phyloP scores from a whole-genome alignment of 1,284 basidiomycete genomes.

The Boletus semigastroideus region DNA sequence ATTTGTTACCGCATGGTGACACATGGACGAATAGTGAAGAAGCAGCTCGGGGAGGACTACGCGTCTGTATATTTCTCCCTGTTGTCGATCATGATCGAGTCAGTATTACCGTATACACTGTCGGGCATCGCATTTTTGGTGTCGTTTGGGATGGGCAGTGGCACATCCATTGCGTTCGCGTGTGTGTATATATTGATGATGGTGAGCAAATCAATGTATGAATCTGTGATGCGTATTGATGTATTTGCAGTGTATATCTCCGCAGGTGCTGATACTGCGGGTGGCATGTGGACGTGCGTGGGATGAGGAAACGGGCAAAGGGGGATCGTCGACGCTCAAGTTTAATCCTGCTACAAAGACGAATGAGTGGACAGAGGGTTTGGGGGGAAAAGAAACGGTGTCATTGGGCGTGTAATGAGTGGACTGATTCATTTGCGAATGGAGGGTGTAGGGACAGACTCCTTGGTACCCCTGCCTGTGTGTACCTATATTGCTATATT shows the following conservation, averaged over 20 bases:
- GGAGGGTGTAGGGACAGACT: too few relatives aligned
- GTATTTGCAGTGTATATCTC: conserved; percentile 23
- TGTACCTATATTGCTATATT: too few relatives aligned
- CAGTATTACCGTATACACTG: conserved; percentile 29
- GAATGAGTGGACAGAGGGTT: not conserved
- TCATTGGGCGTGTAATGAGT: too few relatives aligned
- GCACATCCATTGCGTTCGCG: conserved; percentile 14
- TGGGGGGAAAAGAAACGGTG: not conserved
- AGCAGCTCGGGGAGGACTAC: conserved; percentile 20
- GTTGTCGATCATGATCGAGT: conserved; percentile 25
- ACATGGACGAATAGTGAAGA: conserved; percentile 14
- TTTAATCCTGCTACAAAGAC: conserved; percentile 5
- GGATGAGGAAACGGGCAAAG: conserved; percentile 10
- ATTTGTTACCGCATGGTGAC: conserved; percentile 25
- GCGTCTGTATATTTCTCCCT: conserved; percentile 22
- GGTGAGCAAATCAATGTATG: conserved; percentile 8
- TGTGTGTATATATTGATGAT: conserved; percentile 25
- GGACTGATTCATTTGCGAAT: too few relatives aligned
- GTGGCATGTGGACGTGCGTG: conserved; percentile 22
- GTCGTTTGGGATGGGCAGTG: conserved; percentile 19
- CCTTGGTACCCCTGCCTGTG: too few relatives aligned
- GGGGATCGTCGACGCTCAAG: conserved; percentile 10
- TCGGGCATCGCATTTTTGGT: conserved; percentile 28
- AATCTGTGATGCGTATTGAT: not conserved
- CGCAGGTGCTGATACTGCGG: conserved; percentile 30